These are phyloP conservation scores for Suhomyces atakaporum DNA, from an alignment of 1,139 yeast species.

Conservation along the genomic window DNA sequence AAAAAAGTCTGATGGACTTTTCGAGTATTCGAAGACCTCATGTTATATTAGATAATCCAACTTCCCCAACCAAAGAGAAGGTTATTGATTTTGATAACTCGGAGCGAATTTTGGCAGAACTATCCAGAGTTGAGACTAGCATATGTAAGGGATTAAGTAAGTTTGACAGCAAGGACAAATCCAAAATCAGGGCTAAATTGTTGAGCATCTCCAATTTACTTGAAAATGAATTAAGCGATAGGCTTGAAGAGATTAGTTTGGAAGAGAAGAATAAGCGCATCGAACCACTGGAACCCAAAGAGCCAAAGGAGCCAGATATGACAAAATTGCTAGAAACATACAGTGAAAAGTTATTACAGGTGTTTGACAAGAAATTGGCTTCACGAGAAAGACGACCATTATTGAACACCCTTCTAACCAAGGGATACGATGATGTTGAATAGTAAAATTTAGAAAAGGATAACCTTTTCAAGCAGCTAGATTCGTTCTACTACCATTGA, in stretches of 20 bases:
- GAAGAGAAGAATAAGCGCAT: background rate
- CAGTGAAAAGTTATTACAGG: conserved; percentile 32
- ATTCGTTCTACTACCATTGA: too few species aligned
- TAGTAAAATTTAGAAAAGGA: background rate
- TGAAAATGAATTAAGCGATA: background rate
- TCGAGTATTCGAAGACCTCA: conserved; percentile 6
- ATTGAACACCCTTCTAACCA: conserved; percentile 3
- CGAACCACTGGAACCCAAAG: background rate
- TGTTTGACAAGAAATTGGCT: conserved; percentile 24
- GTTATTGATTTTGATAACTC: conserved; percentile 1
- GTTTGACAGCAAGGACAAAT: background rate
- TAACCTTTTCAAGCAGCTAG: too few species aligned
- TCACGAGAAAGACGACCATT: conserved; percentile 4
- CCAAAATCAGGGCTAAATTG: conserved; percentile 1
- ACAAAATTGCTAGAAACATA: conserved; percentile 30
- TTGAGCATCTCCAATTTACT: conserved; percentile 1
- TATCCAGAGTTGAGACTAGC: conserved; percentile 1
- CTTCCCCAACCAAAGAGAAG: conserved; percentile 7
- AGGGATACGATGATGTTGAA: conserved; percentile 4
- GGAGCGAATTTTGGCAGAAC: conserved; percentile 2
- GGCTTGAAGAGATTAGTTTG: background rate
- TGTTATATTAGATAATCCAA: conserved; percentile 3
- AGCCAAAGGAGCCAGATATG: background rate
- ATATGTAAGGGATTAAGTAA: conserved; percentile 1
- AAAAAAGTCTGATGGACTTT: conserved; percentile 10